These are phyloP conservation scores for Cenchrus americanus DNA, from an alignment of 176 grass and related monocot species.

Conservation along the genomic window DNA sequence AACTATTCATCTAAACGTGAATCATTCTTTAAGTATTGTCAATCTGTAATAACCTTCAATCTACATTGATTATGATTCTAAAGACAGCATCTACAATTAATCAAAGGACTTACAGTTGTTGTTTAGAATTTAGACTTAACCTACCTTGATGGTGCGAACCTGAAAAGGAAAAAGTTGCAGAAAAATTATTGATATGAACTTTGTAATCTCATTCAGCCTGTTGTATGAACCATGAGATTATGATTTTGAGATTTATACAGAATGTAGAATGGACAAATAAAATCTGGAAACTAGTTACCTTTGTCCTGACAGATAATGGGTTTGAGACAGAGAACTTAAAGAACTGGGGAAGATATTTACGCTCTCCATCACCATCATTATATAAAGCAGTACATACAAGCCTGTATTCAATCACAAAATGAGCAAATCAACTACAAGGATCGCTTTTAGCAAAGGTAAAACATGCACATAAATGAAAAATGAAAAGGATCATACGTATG, in stretches of 20 bases:
- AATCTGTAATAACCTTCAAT: constrained; percentile 23
- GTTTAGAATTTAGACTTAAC: constrained; percentile 47
- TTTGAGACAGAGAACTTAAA: constrained; percentile 96
- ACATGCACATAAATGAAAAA: constrained; percentile 8
- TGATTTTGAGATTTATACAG: neutral
- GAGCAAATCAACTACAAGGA: constrained; percentile 36
- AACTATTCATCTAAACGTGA: neutral
- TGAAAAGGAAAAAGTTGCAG: constrained; percentile 46
- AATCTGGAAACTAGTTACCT: constrained; percentile 61
- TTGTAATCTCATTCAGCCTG: constrained; percentile 2
- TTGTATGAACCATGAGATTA: constrained; percentile 32
- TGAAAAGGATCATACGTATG: constrained; percentile 73
- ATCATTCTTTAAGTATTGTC: neutral
- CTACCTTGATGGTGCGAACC: constrained; percentile 99
- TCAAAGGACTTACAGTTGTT: constrained; percentile 51
- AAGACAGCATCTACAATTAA: constrained; percentile 30
- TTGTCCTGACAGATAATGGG: constrained; percentile 97
- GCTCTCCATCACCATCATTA: constrained; percentile 88
- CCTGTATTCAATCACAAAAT: constrained; percentile 55
- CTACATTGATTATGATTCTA: constrained; percentile 29
- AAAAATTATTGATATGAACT: constrained; percentile 33
- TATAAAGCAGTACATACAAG: constrained; percentile 98
- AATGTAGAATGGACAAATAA: neutral
- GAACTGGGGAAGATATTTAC: constrained; percentile 99
- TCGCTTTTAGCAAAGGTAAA: constrained; percentile 26